These are phyloP conservation scores for Syzygium oleosum DNA, from an alignment of 345 rosid species.

Conservation along the genomic window DNA sequence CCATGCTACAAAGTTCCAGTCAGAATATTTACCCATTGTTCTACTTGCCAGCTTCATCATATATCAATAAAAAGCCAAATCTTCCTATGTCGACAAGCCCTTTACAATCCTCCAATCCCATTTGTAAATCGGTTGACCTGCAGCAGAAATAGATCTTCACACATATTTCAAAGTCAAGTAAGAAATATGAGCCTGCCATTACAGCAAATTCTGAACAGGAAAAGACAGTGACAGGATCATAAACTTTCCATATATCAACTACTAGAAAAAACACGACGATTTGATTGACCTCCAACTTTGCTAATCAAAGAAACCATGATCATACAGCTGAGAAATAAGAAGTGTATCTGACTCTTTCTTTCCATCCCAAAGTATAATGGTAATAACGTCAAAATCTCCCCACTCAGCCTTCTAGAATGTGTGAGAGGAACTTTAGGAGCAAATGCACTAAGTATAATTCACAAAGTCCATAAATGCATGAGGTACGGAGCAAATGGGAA, in stretches of 20 bases:
- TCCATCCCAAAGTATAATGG: not conserved
- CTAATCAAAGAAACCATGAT: not conserved
- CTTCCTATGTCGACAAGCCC: not conserved
- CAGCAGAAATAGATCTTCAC: not conserved
- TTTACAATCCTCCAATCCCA: not conserved
- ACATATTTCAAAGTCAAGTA: not conserved
- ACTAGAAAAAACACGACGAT: not conserved
- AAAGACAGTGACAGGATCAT: not conserved
- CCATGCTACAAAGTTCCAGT: not conserved
- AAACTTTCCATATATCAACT: not conserved
- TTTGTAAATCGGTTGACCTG: not conserved
- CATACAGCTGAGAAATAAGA: not conserved
- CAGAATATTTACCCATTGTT: not conserved
- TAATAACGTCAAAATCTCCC: not conserved
- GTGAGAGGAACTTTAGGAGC: not conserved
- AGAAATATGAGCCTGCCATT: not conserved
- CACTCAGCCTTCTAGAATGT: not conserved
- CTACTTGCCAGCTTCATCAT: not conserved
- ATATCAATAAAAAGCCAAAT: not conserved
- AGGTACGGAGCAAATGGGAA: not conserved
- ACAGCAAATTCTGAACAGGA: not conserved
- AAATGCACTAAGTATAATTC: not conserved
- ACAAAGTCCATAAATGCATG: not conserved
- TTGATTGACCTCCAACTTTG: not conserved
- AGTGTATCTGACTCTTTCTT: not conserved